Conservation (phyloP, 2,329 filamentous ascomycete species). For the Cordyceps javanica region DNA sequence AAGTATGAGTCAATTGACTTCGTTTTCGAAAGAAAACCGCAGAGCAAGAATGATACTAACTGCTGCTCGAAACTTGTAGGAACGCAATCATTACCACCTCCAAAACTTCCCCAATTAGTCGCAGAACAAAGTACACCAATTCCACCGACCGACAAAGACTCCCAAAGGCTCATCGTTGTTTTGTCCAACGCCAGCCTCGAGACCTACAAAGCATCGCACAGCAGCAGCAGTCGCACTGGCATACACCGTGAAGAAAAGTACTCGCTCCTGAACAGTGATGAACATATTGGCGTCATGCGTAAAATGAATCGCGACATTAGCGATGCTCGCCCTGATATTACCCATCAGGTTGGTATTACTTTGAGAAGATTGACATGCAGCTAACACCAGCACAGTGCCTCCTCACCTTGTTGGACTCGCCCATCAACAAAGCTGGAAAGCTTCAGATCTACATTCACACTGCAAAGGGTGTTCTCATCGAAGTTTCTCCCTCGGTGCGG, state of each 20-base stretch:
- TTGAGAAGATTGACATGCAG: not conserved
- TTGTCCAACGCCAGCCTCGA: constrained; percentile 96
- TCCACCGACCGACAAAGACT: constrained; percentile 78
- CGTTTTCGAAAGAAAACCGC: not conserved
- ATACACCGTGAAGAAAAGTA: constrained; percentile 85
- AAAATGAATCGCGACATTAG: constrained; percentile 99
- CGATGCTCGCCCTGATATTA: constrained; percentile 95
- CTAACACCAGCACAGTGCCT: constrained; percentile 61
- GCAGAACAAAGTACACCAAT: constrained; percentile 90
- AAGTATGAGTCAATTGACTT: constrained; percentile 27
- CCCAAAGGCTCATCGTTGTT: constrained; percentile 87
- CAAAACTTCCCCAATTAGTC: constrained; percentile 82
- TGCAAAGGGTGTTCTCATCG: constrained; percentile 92
- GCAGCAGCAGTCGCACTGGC: constrained; percentile 57
- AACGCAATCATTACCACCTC: constrained; percentile 92
- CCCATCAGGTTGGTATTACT: constrained; percentile 73
- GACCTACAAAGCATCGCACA: constrained; percentile 87
- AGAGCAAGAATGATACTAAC: not conserved
- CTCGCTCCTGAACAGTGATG: constrained; percentile 94
- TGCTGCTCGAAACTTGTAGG: constrained; percentile 40
- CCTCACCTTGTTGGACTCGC: constrained; percentile 92
- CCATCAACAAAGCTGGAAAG: constrained; percentile 96
- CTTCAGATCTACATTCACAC: constrained; percentile 99
- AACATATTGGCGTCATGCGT: constrained; percentile 98
- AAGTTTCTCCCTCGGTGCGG: constrained; percentile 95